These are phyloP conservation scores for Naumovozyma baii DNA, from an alignment of 805 yeast genomes.

Conservation along the genomic window DNA sequence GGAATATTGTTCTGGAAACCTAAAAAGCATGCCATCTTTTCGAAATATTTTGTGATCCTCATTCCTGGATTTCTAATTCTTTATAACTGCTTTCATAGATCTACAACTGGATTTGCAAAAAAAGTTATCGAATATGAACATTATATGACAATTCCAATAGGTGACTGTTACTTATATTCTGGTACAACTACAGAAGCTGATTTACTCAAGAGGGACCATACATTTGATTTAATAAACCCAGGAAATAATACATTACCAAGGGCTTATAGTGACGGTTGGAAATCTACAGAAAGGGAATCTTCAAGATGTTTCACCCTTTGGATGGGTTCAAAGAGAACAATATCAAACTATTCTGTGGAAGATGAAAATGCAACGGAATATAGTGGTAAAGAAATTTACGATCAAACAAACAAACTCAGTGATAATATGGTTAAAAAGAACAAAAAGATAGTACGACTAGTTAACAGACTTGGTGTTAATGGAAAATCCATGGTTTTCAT, in stretches of 20 bases:
- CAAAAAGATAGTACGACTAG: conserved; percentile 18
- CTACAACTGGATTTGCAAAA: conserved; percentile 36
- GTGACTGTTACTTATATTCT: conserved; percentile 65
- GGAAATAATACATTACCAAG: conserved; percentile 58
- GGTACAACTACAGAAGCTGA: conserved; percentile 54
- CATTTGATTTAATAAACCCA: conserved; percentile 40
- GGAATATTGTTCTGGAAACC: conserved; percentile 66
- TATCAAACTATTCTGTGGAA: conserved; percentile 20
- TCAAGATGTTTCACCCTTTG: conserved; percentile 74
- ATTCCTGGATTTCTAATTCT: conserved; percentile 62
- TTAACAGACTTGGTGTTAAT: conserved; percentile 49
- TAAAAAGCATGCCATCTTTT: conserved; percentile 59
- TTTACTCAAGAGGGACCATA: conserved; percentile 38
- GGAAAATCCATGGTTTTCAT: conserved; percentile 66
- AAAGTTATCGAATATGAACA: conserved; percentile 43
- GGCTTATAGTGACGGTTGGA: conserved; percentile 75
- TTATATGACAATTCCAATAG: conserved; percentile 50
- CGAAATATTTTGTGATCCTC: conserved; percentile 49
- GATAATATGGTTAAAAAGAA: neutral
- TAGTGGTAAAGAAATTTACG: neutral
- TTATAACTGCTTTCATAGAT: conserved; percentile 43
- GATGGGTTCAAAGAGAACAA: conserved; percentile 57
- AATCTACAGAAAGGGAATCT: conserved; percentile 66
- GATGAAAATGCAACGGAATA: neutral
- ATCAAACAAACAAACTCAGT: conserved; percentile 5